Evolutionary conservation across 1,284 basidiomycete genomes (phyloP), one percentile per base, ranked within the genome.

Genomic region (Macrocystidia cucumis): DNA sequence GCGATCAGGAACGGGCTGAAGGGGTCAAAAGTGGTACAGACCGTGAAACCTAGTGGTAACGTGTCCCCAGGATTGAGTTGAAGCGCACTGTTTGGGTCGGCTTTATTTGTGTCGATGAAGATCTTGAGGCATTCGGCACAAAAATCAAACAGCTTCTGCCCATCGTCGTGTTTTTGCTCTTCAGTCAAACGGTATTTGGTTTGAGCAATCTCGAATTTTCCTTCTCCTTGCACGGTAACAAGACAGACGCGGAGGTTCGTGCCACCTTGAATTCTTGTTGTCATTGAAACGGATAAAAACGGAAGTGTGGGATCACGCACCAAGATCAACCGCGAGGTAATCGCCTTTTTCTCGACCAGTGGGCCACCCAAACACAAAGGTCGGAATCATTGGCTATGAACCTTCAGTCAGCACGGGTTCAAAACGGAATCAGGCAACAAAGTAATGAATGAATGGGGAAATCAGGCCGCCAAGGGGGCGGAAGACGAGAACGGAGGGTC

Each of bases 151-250:
- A 98, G 66, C 42, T 84, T 80, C 55, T 91, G 82, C 4, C 93
- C 95, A 24, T 98, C 92, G n/a, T 86, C 88, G 47, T 96, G 92
- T 64, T 98, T 98, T 62, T 98, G 95, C 52, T 98, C 96, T 54
- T 98, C 95, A 2, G 90, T 86, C 36, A 98, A 74, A 39, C 92
- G 85, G 63, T 98, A 98, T 63, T 98, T 98, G 35, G 91, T 87
- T 47, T 98, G 95, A 0, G 91, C 95, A 51, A 98, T 88, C 63
- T 98, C 92, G 59, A 98, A 98, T 67, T 95, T 91, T 43, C 95
- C 92, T 5, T 80, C 71, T 16, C 95, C 95, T 49, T 88, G 78
- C 9, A 98, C 70, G 13, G 83, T 87, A 37, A 99, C 95, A 41
- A 97, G 85, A 62, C 95, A 99, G 35, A 98, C 95, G 36, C 95